Percentiles rank a stretch among this genome's conserved stretches.
Conservation (phyloP, 2,329 filamentous ascomycete species). For the Scytalidium lignicola region DNA sequence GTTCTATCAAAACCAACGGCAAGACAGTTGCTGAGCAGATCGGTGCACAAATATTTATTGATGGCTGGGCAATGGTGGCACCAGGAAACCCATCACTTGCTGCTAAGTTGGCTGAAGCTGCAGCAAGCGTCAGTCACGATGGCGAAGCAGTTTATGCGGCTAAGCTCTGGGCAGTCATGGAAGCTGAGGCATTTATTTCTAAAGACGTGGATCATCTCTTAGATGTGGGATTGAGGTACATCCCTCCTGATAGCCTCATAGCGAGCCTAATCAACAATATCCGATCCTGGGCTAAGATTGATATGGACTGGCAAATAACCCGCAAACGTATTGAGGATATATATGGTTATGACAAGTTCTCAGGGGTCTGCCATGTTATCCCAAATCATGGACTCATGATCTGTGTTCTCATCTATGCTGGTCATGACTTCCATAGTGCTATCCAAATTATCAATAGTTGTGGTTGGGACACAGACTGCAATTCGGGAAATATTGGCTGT, state of each 20-base stretch:
- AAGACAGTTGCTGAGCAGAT: slow-evolving; percentile 32
- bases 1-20: slow-evolving; percentile 33
- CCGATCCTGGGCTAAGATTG: slow-evolving; percentile 23
- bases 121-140: slow-evolving; percentile 33
- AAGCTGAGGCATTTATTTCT: slow-evolving; percentile 31
- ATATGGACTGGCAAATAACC: slow-evolving; percentile 28
- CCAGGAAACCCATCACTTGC: slow-evolving; percentile 28
- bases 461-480: slow-evolving; percentile 36
- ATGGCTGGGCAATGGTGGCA: slow-evolving; percentile 31
- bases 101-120: slow-evolving; percentile 26
- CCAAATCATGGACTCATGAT: slow-evolving; percentile 32
- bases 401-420: slow-evolving; percentile 27
- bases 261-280: slow-evolving; percentile 25
- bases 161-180: slow-evolving; percentile 34
- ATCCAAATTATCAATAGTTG: slow-evolving; percentile 33
- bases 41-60: slow-evolving; percentile 35
- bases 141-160: slow-evolving; percentile 33
- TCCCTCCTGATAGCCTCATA: slow-evolving; percentile 27
- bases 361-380: slow-evolving; percentile 28
- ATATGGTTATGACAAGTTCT: slow-evolving; percentile 30
- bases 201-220: slow-evolving; percentile 29
- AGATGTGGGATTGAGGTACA: slow-evolving; percentile 24
- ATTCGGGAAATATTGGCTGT: slow-evolving; percentile 33
- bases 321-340: slow-evolving; percentile 30
- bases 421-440: slow-evolving; percentile 26